These are phyloP conservation scores for Kurtzmaniella fragi DNA, from an alignment of 805 yeast genomes.

Conservation along the genomic window DNA sequence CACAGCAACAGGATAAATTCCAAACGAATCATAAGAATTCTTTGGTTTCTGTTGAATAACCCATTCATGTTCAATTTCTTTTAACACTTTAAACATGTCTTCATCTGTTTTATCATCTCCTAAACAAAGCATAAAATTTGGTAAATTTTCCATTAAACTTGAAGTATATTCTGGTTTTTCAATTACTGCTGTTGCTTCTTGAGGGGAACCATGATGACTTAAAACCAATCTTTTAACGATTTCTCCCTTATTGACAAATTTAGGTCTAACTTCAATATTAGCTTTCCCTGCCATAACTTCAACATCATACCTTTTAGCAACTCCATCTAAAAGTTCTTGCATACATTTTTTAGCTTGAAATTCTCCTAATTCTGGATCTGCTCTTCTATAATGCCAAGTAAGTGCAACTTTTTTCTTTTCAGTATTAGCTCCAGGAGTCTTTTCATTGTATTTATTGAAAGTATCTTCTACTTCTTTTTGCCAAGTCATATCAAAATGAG, in stretches of 20 bases:
- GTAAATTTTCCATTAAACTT: slow-evolving; percentile 32
- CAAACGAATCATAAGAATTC: slow-evolving; percentile 49
- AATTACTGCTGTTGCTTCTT: slow-evolving; percentile 27
- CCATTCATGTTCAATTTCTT: slow-evolving; percentile 56
- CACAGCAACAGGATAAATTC: slow-evolving; percentile 81
- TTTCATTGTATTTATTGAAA: slow-evolving; percentile 70
- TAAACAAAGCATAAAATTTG: slow-evolving; percentile 82
- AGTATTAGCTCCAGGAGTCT: slow-evolving; percentile 84
- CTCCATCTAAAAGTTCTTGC: slow-evolving; percentile 53
- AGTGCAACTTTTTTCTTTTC: slow-evolving; percentile 90
- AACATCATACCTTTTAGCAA: slow-evolving; percentile 66
- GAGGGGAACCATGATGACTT: slow-evolving; percentile 55
- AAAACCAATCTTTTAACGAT: slow-evolving; percentile 77
- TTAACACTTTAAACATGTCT: slow-evolving; percentile 87
- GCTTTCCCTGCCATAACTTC: slow-evolving; percentile 98
- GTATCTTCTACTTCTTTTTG: slow-evolving; percentile 74
- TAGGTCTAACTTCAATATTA: slow-evolving; percentile 94
- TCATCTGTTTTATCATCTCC: slow-evolving; percentile 98
- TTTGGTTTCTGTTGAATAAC: slow-evolving; percentile 32
- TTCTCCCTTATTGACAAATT: slow-evolving; percentile 93
- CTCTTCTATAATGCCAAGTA: slow-evolving; percentile 95
- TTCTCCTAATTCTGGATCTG: slow-evolving; percentile 90
- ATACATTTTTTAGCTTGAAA: slow-evolving; percentile 78
- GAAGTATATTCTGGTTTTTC: slow-evolving; percentile 24
- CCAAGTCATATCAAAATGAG: slow-evolving; percentile 89